These are phyloP conservation scores for Colletotrichum scovillei DNA, from an alignment of 2,329 filamentous ascomycete genomes.

Conservation along the genomic window DNA sequence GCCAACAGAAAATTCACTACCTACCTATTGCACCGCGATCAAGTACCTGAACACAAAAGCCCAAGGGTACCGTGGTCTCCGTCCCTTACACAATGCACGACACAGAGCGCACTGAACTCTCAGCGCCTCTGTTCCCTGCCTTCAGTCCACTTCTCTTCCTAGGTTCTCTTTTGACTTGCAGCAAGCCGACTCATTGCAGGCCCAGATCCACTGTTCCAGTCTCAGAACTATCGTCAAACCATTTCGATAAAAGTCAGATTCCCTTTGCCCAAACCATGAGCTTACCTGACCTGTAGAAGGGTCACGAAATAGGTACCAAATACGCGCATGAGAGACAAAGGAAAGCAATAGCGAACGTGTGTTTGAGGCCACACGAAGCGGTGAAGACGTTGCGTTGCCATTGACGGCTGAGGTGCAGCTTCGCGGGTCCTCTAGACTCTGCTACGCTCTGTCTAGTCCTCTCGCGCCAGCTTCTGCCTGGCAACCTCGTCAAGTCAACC, in stretches of 20 bases:
- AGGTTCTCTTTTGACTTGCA: slow-evolving; percentile 9
- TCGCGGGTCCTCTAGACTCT: not conserved
- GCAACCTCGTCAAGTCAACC: slow-evolving; percentile 5
- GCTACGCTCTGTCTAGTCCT: not conserved
- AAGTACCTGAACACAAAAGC: not conserved
- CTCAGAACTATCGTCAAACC: slow-evolving; percentile 26
- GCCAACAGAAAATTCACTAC: not conserved
- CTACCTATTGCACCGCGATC: too few species aligned
- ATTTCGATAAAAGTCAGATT: slow-evolving; percentile 25
- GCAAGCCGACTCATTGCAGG: slow-evolving; percentile 1
- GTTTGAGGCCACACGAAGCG: slow-evolving; percentile 10
- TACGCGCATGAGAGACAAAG: slow-evolving; percentile 22
- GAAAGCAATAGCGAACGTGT: slow-evolving; percentile 17
- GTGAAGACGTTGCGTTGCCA: slow-evolving; percentile 26
- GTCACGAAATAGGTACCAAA: not conserved
- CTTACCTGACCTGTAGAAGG: not conserved
- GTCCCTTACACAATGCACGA: not conserved
- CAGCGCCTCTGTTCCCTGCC: slow-evolving; percentile 4
- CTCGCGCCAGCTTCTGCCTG: slow-evolving; percentile 1
- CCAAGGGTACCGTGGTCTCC: not conserved
- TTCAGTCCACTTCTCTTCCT: slow-evolving; percentile 4
- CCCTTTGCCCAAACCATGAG: slow-evolving; percentile 15
- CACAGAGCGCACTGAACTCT: slow-evolving; percentile 15
- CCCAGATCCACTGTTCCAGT: slow-evolving; percentile 23
- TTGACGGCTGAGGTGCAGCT: slow-evolving; percentile 1